Evolutionary conservation across 208 protist genomes (phyloP).

Genomic region (Leptomonas pyrrhocoris): DNA sequence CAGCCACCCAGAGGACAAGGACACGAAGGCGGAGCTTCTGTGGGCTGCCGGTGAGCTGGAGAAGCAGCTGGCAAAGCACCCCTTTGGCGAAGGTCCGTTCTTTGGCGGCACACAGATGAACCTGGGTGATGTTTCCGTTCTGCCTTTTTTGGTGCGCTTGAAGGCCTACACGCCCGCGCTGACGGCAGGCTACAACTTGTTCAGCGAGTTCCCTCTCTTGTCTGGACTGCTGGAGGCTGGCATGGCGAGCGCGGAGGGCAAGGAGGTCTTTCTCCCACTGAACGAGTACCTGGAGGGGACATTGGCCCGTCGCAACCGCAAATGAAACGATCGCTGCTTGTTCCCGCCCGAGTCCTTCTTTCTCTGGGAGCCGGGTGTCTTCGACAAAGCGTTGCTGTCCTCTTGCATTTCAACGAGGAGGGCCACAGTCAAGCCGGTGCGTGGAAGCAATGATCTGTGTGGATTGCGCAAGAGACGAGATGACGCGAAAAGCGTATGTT

Average conservation of each 20-base stretch:
- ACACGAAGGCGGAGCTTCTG: constrained; percentile 48
- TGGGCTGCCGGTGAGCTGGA: constrained; percentile 59
- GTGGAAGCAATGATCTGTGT: no score
- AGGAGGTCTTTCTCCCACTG: constrained; percentile 44
- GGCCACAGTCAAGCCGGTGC: no score
- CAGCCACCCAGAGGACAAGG: constrained; percentile 17
- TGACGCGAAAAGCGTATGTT: no score
- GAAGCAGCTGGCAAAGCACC: constrained; percentile 48
- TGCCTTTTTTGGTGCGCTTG: constrained; percentile 62
- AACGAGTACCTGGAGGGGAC: constrained; percentile 33
- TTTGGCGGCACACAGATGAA: constrained; percentile 61
- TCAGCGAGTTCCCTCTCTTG: constrained; percentile 58
- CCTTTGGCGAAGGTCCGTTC: constrained; percentile 70
- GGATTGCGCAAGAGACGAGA: no score
- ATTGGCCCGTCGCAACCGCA: not conserved
- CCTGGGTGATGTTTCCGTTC: constrained; percentile 57
- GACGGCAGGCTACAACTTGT: constrained; percentile 53
- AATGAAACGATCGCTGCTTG: no score
- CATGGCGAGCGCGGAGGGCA: constrained; percentile 32
- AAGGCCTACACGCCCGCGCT: constrained; percentile 48
- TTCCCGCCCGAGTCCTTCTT: no score
- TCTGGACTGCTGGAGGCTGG: constrained; percentile 42
- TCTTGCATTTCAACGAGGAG: no score
- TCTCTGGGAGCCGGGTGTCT: no score
- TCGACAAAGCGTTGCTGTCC: no score